Base-by-base conservation (phyloP, 1,284 basidiomycete species). In the Melampsora abietis-canadensis region DNA sequence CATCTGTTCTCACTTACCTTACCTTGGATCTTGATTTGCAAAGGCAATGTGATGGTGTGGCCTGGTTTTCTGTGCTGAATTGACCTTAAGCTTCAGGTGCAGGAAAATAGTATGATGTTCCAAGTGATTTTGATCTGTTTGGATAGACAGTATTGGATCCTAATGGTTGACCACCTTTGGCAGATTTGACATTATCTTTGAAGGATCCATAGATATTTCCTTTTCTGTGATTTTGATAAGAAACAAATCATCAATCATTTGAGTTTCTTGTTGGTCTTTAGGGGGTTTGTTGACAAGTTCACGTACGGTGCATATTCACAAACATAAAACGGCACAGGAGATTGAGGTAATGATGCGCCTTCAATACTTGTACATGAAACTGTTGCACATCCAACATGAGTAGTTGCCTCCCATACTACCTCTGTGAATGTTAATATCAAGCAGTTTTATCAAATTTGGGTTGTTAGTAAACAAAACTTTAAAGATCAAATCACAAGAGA, bases 241-340 rank as follows among this genome's bases (percentile, higher is more conserved):
- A 44, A 44, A 44, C 0, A 44, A 14, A 44, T 44, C 1, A 44
- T 44, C 8, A 44, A 44, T 12, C 40, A 44, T 44, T 44, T 14
- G 1, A 44, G 1, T 27, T 10, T 44, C 40, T 12, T 44, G 40
- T 12, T 44, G 10, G 3, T 15, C 14, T 44, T 44, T 44, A 14
- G 8, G 14, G 40, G 14, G 8, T 44, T 44, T 15, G 2, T 15
- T 12, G 40, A 44, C 8, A n/a, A 34, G 3, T n/a, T 30, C 10
- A 62, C 72, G 60, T 24, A 75, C 73, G 73, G 73, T 27, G 51
- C 30, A 27, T 75, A 75, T 48, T 75, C 73, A 48, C 73, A 75
- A 31, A 60, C 73, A 54, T 57, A 74, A 48, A 74, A 74, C n/a
- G 61, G 31, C 30, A 75, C 66, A 31, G 73, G 73, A 4, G 73